Base-by-base conservation (phyloP, 1,139 yeast species). In the Fermentozyma sake region DNA sequence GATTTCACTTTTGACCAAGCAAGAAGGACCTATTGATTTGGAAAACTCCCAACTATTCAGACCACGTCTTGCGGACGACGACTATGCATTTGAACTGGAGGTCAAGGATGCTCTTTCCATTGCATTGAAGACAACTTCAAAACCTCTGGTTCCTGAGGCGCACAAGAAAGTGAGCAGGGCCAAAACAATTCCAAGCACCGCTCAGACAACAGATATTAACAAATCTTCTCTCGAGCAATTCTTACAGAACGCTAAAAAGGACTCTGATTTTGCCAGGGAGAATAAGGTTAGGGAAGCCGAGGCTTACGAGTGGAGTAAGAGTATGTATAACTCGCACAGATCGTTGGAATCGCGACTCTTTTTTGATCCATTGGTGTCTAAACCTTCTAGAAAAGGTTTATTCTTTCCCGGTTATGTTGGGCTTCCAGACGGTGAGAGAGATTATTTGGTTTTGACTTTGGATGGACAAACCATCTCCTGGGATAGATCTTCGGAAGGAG, bases 261-360 rank as follows among this genome's bases (percentile, higher is more conserved):
- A 60, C 18, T 39, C 42, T 19, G 63, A 63, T 15, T 29, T 42
- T 12, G 59, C 57, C 10, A 68, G 65, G 17, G 73, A 72, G 32
- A 61, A 59, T 20, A 45, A 58, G 27, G 71, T 72, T 41, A 61
- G 76, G 24, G 71, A 69, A 29, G 46, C 61, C 20, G 63, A 66
- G 26, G 79, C 82, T 1, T 73, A 56, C 40, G 80, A 75, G 30
- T 74, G 78, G 73, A 60, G 71, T 28, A 54, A 46, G 22, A 54
- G 58, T 22, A 50, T 57, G 38, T 39, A 44, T 11, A 46, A 52
- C 11, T 43, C 57, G 12, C 62, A 72, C 6, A 51, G 70, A 18
- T 52, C 73, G 0, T 41, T 76, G 13, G 72, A 58, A 18, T 42
- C 58, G 13, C 52, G 58, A 3, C 72, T 72, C 37, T 76, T 75